Base-by-base conservation (phyloP, 306 rosid species). In the Datisca glomerata region DNA sequence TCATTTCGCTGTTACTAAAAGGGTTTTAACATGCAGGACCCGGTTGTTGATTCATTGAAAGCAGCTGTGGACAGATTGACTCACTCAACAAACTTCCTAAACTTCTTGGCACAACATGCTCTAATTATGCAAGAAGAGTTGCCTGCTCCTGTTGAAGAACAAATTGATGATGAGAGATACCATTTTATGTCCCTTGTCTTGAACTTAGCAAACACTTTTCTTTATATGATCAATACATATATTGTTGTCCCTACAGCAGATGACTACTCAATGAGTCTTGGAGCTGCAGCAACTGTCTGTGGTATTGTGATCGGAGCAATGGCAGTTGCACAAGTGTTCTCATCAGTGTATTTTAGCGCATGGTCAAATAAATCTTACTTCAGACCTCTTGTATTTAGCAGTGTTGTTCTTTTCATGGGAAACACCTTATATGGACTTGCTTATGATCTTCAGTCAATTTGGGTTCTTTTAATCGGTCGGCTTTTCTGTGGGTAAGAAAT, bases 261-360 rank as follows among this genome's bases (percentile, higher is more conserved):
- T 68, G 94, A 91, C 65, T 91, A 91, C 74, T 91, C 99, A 19
- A 51, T 72, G 39, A 85, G 92, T 70, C 96, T 91, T 47, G 99
- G 99, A 53, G 99, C 99, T 9, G 94, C 99, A 4, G 94, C 99
- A 36, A 91, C 99, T 14, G 94, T 91, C 60, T 91, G 99, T 62
- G 99, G 99, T 56, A 60, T 91, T 24, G 94, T 91, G 18, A 91
- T 91, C 47, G 99, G 99, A 44, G 81, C 96, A 25, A 91, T 91
- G 99, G 99, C 99, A 45, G 85, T 91, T 62, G 99, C 99, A 7
- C 99, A 91, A 57, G 80, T 91, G 66, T 85, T 91, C 65, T 85
- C 99, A 42, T 91, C 99, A 0, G 99, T 91, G 66, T 91, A 91
- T 63, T 91, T 91, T 54, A 91, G 99, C 61, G 96, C 99, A 5